A percentile compares a stretch with the other conserved stretches of the same genome.
These are phyloP conservation scores for Fraxinus dipetala DNA, from an alignment of 305 asterid genomes.

Conservation along the genomic window DNA sequence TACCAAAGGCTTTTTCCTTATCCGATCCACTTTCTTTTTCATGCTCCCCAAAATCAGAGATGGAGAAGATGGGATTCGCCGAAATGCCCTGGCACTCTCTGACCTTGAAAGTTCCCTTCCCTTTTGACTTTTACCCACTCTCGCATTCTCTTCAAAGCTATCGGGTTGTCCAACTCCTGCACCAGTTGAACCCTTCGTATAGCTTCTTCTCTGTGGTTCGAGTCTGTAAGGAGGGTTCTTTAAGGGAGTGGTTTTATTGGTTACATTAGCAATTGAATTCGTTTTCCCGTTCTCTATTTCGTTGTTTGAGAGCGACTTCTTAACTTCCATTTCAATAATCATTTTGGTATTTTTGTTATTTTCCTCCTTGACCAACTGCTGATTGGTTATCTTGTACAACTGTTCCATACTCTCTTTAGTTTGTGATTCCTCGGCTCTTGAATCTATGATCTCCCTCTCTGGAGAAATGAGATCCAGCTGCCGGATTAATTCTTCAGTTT, in stretches of 20 bases:
- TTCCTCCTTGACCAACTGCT: not conserved
- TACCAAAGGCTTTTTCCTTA: conserved; percentile 66
- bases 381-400: conserved; percentile 16
- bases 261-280: conserved; percentile 20
- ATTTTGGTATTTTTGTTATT: not conserved
- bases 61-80: conserved; percentile 91
- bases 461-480: conserved; percentile 41
- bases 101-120: conserved; percentile 60
- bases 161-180: conserved; percentile 40
- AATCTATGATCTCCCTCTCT: not conserved
- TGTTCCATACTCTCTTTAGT: not conserved
- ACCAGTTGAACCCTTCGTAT: conserved; percentile 25
- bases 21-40: conserved; percentile 85
- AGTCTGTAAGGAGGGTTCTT: conserved; percentile 63
- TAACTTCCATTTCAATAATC: not conserved
- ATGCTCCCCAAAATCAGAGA: conserved; percentile 78
- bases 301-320: not conserved
- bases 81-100: conserved; percentile 71
- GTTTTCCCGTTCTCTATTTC: conserved; percentile 18
- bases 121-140: conserved; percentile 39
- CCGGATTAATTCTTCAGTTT: conserved; percentile 33
- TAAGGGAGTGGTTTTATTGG: conserved; percentile 29
- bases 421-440: not conserved
- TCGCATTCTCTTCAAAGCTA: conserved; percentile 41
- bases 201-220: conserved; percentile 29